Base-by-base conservation (phyloP, 257 asterid genomes). In the Salvia rosmarinus region DNA sequence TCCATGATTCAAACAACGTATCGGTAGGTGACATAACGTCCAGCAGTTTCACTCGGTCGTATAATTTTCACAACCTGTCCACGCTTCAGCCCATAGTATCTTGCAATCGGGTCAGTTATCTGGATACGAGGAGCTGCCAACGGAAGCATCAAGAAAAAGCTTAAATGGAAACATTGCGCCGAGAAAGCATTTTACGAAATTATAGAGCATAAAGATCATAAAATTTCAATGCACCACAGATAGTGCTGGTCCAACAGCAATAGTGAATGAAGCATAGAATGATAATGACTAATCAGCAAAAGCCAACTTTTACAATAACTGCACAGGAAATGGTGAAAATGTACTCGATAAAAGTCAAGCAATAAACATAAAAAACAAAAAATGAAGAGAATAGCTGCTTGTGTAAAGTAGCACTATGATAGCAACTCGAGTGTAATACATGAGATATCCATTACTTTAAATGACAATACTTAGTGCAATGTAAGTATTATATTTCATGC, bases 31-130 rank as follows among this genome's bases (percentile, higher is more conserved):
- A 91, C 86, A 54, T 91, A 89, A 23, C 90, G 91, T 0, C 97
- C 96, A 54, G 96, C 96, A 60, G 97, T 91, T 79, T 91, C 98
- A 81, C 98, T 91, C 13, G 96, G 89, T 35, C 96, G 88, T 70
- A 82, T 89, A 11, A 91, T 88, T 75, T 86, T 91, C 58, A 88
- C 90, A 9, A 91, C 94, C 43, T 91, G 91, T 14, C 91, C 89
- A 2, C 95, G 88, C 73, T 81, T 89, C 23, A 91, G 83, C 8
- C 95, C 95, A 20, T 89, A 91, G 65, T 89, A 91, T 83, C 89
- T 78, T 35, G 98, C 88, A 64, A 91, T 75, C 9, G 95, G 98
- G 74, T 89, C 98, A 0, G 87, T 85, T 6, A 89, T 43, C 79
- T 88, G 96, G 67, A 91, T 83, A 86, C 91, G 90, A 39, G 98